Evolutionary conservation across 129 eudicot genomes (phyloP).

Genomic region (Flaveria trinervia): DNA sequence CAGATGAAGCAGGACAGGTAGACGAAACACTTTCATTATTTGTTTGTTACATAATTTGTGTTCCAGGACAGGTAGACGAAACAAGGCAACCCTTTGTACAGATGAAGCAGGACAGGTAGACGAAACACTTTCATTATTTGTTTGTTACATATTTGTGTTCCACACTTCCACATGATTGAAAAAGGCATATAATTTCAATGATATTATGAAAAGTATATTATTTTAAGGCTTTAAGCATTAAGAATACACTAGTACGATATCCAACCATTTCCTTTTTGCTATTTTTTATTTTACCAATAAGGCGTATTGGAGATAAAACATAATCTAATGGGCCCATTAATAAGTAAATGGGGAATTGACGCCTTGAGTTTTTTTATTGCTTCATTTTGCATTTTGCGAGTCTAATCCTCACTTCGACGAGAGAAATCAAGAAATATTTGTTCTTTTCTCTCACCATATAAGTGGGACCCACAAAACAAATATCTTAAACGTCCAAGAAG

Average conservation of each 20-base stretch:
- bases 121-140: not conserved
- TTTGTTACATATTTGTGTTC: not conserved
- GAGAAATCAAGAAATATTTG: not conserved
- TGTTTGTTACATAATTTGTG: not conserved
- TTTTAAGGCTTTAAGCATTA: not conserved
- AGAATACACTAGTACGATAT: not conserved
- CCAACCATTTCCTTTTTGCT: not conserved
- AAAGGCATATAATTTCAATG: not conserved
- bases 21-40: not conserved
- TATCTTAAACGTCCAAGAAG: not conserved
- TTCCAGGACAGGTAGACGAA: too few relatives aligned
- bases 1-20: too few relatives aligned
- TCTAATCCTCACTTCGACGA: not conserved
- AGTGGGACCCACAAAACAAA: constrained; percentile 26
- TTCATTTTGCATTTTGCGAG: not conserved
- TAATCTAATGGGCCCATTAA: not conserved
- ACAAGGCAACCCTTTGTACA: too few relatives aligned
- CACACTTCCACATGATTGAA: not conserved
- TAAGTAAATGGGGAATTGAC: not conserved
- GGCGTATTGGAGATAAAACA: not conserved
- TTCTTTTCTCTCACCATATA: constrained; percentile 12
- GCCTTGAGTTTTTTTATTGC: not conserved
- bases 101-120: too few relatives aligned
- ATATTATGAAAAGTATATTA: not conserved
- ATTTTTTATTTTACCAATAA: not conserved